A percentile compares a stretch with the other conserved stretches of the same genome.
Conservation (phyloP, 106 monocot genomes). For the Dioscorea alata region DNA sequence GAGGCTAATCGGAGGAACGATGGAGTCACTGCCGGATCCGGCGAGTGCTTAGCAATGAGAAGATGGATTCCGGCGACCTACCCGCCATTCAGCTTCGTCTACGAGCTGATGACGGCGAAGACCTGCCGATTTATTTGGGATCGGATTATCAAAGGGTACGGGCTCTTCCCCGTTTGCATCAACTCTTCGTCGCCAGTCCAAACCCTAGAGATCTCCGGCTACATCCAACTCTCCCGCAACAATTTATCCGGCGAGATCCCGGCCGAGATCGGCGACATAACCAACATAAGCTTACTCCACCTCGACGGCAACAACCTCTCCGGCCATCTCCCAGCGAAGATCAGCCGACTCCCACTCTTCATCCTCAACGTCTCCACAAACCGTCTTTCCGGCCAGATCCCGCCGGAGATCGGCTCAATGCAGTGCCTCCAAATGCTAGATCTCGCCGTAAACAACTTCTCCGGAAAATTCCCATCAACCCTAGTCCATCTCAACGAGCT, state of each 20-base stretch:
- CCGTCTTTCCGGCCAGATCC: slow-evolving; percentile 50
- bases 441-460: slow-evolving; percentile 67
- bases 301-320: slow-evolving; percentile 45
- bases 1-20: slow-evolving; percentile 26
- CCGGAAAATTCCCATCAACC: slow-evolving; percentile 45
- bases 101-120: slow-evolving; percentile 55
- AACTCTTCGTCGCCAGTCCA: slow-evolving; percentile 31
- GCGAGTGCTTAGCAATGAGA: slow-evolving; percentile 67
- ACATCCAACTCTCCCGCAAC: slow-evolving; percentile 62
- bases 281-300: slow-evolving; percentile 46
- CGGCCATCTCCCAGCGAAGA: slow-evolving; percentile 34
- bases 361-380: slow-evolving; percentile 61
- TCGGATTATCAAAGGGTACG: slow-evolving; percentile 38
- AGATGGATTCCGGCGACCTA: slow-evolving; percentile 75
- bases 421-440: slow-evolving; percentile 50
- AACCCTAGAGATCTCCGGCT: slow-evolving; percentile 47
- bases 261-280: slow-evolving; percentile 40
- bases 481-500: slow-evolving; percentile 41
- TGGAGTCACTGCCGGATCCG: slow-evolving; percentile 28
- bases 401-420: slow-evolving; percentile 38
- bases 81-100: slow-evolving; percentile 71
- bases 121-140: slow-evolving; percentile 58
- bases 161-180: slow-evolving; percentile 45
- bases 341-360: slow-evolving; percentile 36
- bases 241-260: slow-evolving; percentile 60